Percentiles rank a stretch among this genome's conserved stretches.
These are phyloP conservation scores for Phytophthora capsici DNA, from an alignment of 352 stramenopile genomes.

Conservation along the genomic window DNA sequence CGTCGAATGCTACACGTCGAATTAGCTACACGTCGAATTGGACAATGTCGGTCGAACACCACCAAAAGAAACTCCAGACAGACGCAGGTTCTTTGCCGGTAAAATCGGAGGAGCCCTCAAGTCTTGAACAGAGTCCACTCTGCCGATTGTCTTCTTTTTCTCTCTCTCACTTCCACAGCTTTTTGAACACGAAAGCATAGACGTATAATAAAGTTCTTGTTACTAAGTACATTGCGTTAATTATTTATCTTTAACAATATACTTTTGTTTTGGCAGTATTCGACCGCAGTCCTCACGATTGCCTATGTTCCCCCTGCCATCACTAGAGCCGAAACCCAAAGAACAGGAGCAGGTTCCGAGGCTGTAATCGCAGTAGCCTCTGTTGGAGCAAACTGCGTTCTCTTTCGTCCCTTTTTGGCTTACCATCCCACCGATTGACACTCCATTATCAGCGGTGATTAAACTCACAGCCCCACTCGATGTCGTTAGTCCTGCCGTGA, in stretches of 20 bases:
- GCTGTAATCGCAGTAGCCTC: constrained; percentile 82
- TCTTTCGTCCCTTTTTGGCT: constrained; percentile 90
- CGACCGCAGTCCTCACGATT: constrained; percentile 73
- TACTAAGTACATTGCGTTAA: too few species aligned
- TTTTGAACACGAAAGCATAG: too few species aligned
- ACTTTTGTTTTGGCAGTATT: constrained; percentile 23
- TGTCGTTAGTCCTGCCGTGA: constrained; percentile 41
- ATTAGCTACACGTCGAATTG: too few species aligned
- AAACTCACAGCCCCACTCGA: constrained; percentile 31
- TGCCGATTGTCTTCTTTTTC: too few species aligned
- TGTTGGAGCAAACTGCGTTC: constrained; percentile 86
- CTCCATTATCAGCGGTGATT: constrained; percentile 47
- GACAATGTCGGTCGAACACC: too few species aligned
- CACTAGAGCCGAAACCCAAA: constrained; percentile 59
- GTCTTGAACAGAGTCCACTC: too few species aligned
- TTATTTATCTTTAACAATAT: constrained; percentile 12
- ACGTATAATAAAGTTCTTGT: too few species aligned
- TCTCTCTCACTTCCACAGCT: too few species aligned
- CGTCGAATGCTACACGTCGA: too few species aligned
- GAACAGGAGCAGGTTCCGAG: constrained; percentile 59
- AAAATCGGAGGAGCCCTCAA: too few species aligned
- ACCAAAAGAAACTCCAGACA: too few species aligned
- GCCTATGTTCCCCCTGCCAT: constrained; percentile 64
- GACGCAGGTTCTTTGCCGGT: too few species aligned
- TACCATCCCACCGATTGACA: constrained; percentile 37